phyloP scores from a whole-genome alignment of 106 monocot species.

The Allium sativum region DNA sequence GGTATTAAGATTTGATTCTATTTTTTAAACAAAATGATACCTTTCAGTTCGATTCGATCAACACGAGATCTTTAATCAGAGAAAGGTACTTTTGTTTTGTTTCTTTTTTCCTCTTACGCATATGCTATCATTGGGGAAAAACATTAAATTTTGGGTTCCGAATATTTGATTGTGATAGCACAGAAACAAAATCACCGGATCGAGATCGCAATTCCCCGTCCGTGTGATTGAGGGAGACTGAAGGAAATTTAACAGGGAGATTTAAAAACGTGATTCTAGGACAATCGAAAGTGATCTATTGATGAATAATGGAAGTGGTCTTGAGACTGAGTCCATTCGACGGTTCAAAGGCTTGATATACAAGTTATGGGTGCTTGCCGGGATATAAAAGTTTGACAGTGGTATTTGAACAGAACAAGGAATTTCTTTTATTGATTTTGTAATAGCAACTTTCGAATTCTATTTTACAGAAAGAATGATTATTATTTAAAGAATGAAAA shows the following conservation, averaged over 20 bases:
- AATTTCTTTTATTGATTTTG: no score
- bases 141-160: constrained; percentile 1
- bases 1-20: no score
- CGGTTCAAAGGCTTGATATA: constrained; percentile 58
- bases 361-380: constrained; percentile 78
- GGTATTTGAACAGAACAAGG: no score
- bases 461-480: no score
- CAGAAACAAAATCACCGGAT: constrained; percentile 2
- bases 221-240: constrained; percentile 9
- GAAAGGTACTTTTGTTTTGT: no score
- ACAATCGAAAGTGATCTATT: constrained; percentile 23
- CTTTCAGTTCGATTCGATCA: no score
- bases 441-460: no score
- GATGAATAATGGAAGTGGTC: constrained; percentile 15
- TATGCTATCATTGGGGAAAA: background rate
- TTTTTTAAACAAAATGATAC: no score
- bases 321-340: constrained; percentile 28
- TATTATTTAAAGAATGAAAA: no score
- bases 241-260: constrained; percentile 16
- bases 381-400: no score
- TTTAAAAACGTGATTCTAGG: constrained; percentile 12
- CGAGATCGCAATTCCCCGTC: constrained; percentile 13
- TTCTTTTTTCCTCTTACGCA: background rate
- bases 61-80: no score
- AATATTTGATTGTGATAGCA: background rate